A percentile compares a stretch with the other conserved stretches of the same genome.
Evolutionary conservation across 495 filamentous ascomycete species (phyloP).

Genomic region (Letharia lupina): DNA sequence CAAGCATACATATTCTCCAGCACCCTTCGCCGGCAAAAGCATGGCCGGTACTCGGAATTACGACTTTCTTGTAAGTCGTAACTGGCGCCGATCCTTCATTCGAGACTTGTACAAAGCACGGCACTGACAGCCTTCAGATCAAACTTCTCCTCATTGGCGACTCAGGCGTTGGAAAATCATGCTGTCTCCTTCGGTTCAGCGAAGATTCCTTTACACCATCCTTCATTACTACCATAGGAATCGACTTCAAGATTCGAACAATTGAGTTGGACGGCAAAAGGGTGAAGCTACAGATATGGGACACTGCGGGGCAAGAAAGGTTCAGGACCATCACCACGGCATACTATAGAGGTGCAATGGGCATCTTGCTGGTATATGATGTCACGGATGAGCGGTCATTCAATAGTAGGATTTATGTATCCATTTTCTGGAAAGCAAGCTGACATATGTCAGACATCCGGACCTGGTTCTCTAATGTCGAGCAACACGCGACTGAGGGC

Average conservation of each 20-base stretch:
- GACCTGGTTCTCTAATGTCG: constrained; percentile 98
- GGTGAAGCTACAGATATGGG: constrained; percentile 99
- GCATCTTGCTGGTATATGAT: constrained; percentile 95
- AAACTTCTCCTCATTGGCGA: constrained; percentile 98
- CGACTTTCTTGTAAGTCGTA: constrained; percentile 77
- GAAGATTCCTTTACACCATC: constrained; percentile 98
- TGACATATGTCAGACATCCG: constrained; percentile 65
- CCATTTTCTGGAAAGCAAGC: constrained; percentile 3
- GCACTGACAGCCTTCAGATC: constrained; percentile 52
- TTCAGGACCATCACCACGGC: constrained; percentile 98
- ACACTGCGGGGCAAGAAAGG: constrained; percentile 94
- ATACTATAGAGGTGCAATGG: constrained; percentile 97
- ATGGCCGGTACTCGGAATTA: constrained; percentile 99
- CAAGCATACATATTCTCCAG: not conserved
- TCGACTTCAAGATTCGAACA: constrained; percentile 99
- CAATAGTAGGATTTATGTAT: constrained; percentile 62
- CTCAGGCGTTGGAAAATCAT: constrained; percentile 96
- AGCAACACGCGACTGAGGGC: constrained; percentile 97
- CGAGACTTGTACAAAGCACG: not conserved
- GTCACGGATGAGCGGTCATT: constrained; percentile 96
- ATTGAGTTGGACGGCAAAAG: constrained; percentile 98
- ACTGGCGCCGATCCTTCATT: not conserved
- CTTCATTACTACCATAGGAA: constrained; percentile 99
- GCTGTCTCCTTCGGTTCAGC: constrained; percentile 95
- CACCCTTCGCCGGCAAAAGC: constrained; percentile 27